A percentile compares a stretch with the other conserved stretches of the same genome.
Evolutionary conservation across 495 filamentous ascomycete species (phyloP).

Genomic region (Podospora australis): DNA sequence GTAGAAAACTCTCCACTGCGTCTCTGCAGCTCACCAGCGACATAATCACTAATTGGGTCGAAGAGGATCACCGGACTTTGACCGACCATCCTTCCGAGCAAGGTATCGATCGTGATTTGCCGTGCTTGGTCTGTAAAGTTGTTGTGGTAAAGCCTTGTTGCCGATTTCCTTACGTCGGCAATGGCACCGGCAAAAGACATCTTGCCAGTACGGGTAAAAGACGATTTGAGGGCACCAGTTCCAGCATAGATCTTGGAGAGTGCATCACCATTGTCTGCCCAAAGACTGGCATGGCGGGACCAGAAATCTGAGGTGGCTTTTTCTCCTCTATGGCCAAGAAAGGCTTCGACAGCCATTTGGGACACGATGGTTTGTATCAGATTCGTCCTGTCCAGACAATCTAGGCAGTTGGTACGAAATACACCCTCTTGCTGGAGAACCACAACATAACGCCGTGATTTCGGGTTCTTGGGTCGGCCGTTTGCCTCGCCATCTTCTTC

Average conservation of each 20-base stretch:
- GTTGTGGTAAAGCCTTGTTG: constrained; percentile 89
- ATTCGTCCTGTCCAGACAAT: constrained; percentile 94
- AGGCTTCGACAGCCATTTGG: constrained; percentile 79
- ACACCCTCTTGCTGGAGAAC: constrained; percentile 88
- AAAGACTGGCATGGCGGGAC: constrained; percentile 81
- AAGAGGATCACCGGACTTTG: constrained; percentile 79
- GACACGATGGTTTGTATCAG: constrained; percentile 93
- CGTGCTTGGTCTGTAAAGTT: constrained; percentile 92
- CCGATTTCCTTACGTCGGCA: constrained; percentile 90
- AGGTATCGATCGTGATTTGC: constrained; percentile 89
- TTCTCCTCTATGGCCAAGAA: constrained; percentile 62
- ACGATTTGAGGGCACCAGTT: constrained; percentile 90
- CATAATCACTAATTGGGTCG: constrained; percentile 89
- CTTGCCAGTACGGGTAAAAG: constrained; percentile 92
- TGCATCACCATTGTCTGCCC: constrained; percentile 98
- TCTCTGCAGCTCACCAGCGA: constrained; percentile 65
- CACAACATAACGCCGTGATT: constrained; percentile 50
- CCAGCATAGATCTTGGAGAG: constrained; percentile 94
- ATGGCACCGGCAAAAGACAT: constrained; percentile 94
- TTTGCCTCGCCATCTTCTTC: constrained; percentile 36
- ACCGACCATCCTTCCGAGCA: constrained; percentile 76
- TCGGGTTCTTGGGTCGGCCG: constrained; percentile 15
- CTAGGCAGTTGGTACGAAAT: constrained; percentile 92
- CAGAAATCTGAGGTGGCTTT: constrained; percentile 71
- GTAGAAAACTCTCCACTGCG: constrained; percentile 48